Base-by-base conservation (phyloP, 495 filamentous ascomycete species). In the Talaromyces adpressus region DNA sequence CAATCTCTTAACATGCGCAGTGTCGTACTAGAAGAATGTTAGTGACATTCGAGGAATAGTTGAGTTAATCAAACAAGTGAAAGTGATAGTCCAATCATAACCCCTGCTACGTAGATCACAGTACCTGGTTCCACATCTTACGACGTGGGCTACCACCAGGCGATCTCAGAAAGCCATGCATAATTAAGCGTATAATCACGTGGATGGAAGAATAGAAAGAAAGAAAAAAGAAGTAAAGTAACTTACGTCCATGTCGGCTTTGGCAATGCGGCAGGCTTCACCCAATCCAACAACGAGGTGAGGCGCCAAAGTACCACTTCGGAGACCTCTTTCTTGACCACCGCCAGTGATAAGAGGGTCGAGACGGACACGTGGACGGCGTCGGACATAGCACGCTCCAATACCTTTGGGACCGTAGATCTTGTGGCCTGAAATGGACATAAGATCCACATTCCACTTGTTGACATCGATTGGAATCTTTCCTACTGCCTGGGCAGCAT, bases 391-490 rank as follows among this genome's bases (percentile, higher is more conserved):
- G 76, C 94, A 98, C 34, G 94, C 94, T 63, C 94, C 94, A 34
- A 98, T 91, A 47, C 94, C 94, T 81, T 95, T 98, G 57, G 94
- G 94, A 45, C 94, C 94, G 74, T 98, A 98, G 64, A 98, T 95
- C 80, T 98, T 98, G 79, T 98, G 94, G 56, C 89, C 92, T n/a
- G 94, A 97, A 52, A 98, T 96, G 11, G 92, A 97, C 94, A 98
- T 96, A 69, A 98, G 78, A 72, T 98, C 94, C 61, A 98, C 87
- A 72, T 97, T 93, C 89, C 93, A 89, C 75, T 92, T 90, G 75
- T 98, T 95, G 62, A 98, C 95, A 71, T 97, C 91, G 30, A 98
- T 79, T 0, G 92, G 92, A 62, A 98, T 97, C 81, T 98, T 98
- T 70, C 94, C 94, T 4, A 97, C 92, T 4, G 95, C 94, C 78